Base-by-base conservation (phyloP, 1,284 basidiomycete species). In the Inonotus obliquus region DNA sequence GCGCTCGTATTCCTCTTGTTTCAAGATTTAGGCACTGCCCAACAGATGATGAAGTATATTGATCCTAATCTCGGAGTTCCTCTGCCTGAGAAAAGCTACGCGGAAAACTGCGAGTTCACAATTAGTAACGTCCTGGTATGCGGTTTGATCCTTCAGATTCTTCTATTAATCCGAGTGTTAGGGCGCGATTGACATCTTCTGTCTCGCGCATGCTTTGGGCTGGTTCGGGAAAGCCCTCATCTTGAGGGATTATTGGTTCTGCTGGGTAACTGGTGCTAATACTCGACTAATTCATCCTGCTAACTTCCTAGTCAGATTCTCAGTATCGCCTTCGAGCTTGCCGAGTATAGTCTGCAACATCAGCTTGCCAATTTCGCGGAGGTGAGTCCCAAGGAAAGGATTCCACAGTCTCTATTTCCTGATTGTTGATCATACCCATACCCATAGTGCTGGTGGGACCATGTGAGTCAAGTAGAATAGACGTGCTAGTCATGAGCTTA, bases 171-270 rank as follows among this genome's bases (percentile, higher is more conserved):
- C 11, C 29, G 14, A 35, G 1, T 17, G 35, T 19, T 71, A 91
- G 89, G 81, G 87, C 67, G 87, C 90, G 2, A 73, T 93, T 41
- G 91, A 93, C 69, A 86, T 92, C 57, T 93, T 93, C 71, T 92
- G 90, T 68, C 66, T 93, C 21, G 91, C 91, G 29, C 91, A 93
- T 71, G 77, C 89, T 23, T 70, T 93, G 38, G 91, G 91, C 2
- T 93, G 91, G 91, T 93, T 92, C 71, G 90, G 90, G 48, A 93
- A 93, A 71, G 91, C 91, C 1, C 81, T 93, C 77, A 86, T 93
- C 66, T 73, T 93, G 67, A 82, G 91, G 32, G 91, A 93, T 69
- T 93, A 93, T 69, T 93, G 91, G 91, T 92, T 92, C 69, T 92
- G 91, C 69, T 92, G 89, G 90, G 90, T 91, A 69, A 23, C 23